Evolutionary conservation across 805 yeast genomes (phyloP), one percentile per base, ranked within the genome.

Genomic region (Nakazawaea holstii): DNA sequence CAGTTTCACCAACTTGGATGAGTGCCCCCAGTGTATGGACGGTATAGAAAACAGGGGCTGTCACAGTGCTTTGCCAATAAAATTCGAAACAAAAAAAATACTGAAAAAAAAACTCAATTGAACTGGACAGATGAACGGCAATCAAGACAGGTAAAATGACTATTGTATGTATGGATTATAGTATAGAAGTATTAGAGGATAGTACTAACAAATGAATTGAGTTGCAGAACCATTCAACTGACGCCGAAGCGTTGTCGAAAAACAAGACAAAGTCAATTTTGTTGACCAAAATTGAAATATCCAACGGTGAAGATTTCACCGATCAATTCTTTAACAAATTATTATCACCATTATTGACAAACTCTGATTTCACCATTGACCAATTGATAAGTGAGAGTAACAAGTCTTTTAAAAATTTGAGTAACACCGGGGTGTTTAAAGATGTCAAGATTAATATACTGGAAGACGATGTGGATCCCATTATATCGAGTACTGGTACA

Each of bases 251-350:
- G 17, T 41, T 46, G 28, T 40, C 45, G 10, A 37, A 41, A 36
- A 44, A 44, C 27, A 31, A 44, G 24, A 44, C 40, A 8, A 31
- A 20, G 13, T 24, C 43, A 9, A 20, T 44, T 29, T 20, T 38
- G 17, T 41, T 66, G 35, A 57, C 60, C 13, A 53, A 59, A 29
- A 60, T 66, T 29, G 55, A 62, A 15, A 61, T 67, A 29, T 27
- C 38, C 11, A 68, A 68, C 9, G 65, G 61, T n/a, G 53, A 48
- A 13, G 59, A 60, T 45, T 69, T 72, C 50, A 65, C 75, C 42
- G 59, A 65, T 42, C 65, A 61, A 17, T 73, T 76, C 58, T 73
- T 73, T 62, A 57, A 61, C 49, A 75, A 73, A 52, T 60, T 76
- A 24, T 60, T 78, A 46, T 49, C 62, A 2, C 82, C 82, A 13